A percentile compares a stretch with the other conserved stretches of the same genome.
phyloP scores from a whole-genome alignment of 371 early-diverging fungal species.

The Mortierella sp. region DNA sequence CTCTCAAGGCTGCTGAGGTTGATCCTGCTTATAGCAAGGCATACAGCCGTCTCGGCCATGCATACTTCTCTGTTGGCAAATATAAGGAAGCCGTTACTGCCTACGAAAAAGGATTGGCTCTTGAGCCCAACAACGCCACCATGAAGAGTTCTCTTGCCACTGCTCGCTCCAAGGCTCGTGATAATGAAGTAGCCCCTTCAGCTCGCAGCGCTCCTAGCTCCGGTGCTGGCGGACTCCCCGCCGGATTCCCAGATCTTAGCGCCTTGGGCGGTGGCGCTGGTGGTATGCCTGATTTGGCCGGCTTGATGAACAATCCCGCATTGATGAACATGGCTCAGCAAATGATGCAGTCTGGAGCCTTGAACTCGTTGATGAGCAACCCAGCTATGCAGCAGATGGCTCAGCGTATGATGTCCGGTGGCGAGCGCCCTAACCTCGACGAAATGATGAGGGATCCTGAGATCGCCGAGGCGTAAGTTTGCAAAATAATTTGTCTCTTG shows the following conservation, averaged over 20 bases:
- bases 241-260: slow-evolving; percentile 55
- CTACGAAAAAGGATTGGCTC: slow-evolving; percentile 90
- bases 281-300: slow-evolving; percentile 76
- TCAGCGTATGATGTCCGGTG: slow-evolving; percentile 79
- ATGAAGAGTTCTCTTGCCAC: slow-evolving; percentile 74
- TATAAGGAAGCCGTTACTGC: slow-evolving; percentile 90
- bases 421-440: slow-evolving; percentile 67
- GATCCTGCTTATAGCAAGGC: slow-evolving; percentile 93
- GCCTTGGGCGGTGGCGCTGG: slow-evolving; percentile 69
- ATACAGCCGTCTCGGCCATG: slow-evolving; percentile 95
- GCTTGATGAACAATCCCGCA: slow-evolving; percentile 91
- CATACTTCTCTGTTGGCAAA: slow-evolving; percentile 87
- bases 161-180: slow-evolving; percentile 67
- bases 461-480: slow-evolving; percentile 77
- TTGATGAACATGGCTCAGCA: slow-evolving; percentile 95
- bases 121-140: slow-evolving; percentile 90
- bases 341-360: slow-evolving; percentile 94
- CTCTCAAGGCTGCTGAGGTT: slow-evolving; percentile 84
- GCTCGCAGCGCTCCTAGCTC: slow-evolving; percentile 51
- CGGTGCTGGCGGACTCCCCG: slow-evolving; percentile 52
- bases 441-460: slow-evolving; percentile 87
- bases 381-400: slow-evolving; percentile 91
- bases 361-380: slow-evolving; percentile 89
- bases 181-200: slow-evolving; percentile 55
- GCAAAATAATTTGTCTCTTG: background rate